These are phyloP conservation scores for Apiotrichum mycotoxinovorans DNA, from an alignment of 1,284 basidiomycete genomes.

Conservation along the genomic window DNA sequence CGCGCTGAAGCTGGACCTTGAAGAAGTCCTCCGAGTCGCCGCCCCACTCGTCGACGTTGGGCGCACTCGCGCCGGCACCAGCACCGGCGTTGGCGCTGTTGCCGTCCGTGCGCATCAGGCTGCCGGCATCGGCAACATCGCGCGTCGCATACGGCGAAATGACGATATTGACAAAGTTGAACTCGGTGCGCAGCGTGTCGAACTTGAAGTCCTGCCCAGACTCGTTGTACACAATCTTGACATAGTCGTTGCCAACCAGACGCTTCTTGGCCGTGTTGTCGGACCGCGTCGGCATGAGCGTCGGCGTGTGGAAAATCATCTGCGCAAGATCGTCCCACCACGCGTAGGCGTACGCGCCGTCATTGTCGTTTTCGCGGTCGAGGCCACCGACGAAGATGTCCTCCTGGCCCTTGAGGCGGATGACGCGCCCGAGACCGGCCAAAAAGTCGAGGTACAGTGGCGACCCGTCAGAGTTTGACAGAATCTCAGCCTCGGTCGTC, in stretches of 20 bases:
- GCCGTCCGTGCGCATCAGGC: not conserved
- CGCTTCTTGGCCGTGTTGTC: conserved; percentile 80
- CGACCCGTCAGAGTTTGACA: conserved; percentile 87
- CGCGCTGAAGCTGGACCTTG: conserved; percentile 81
- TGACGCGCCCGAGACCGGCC: conserved; percentile 79
- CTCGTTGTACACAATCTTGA: conserved; percentile 97
- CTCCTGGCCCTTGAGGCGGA: conserved; percentile 82
- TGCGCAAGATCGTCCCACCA: conserved; percentile 99
- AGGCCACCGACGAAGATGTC: conserved; percentile 95
- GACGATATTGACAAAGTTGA: conserved; percentile 97
- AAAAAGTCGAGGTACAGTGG: conserved; percentile 92
- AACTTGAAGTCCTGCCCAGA: conserved; percentile 81
- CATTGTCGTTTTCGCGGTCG: conserved; percentile 77
- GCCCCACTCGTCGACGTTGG: conserved; percentile 24
- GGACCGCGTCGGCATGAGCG: conserved; percentile 85
- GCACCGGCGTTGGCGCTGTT: too few relatives aligned
- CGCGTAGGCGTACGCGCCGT: conserved; percentile 82
- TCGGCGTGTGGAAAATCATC: conserved; percentile 91
- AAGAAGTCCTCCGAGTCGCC: conserved; percentile 64
- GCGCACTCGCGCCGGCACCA: not conserved
- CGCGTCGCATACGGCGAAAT: conserved; percentile 89
- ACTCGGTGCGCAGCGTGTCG: conserved; percentile 81
- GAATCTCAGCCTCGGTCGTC: conserved; percentile 76
- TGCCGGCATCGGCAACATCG: conserved; percentile 44
- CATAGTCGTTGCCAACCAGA: conserved; percentile 91